Conservation (phyloP, 163 green algal genomes). For the Chlorella variabilis region DNA sequence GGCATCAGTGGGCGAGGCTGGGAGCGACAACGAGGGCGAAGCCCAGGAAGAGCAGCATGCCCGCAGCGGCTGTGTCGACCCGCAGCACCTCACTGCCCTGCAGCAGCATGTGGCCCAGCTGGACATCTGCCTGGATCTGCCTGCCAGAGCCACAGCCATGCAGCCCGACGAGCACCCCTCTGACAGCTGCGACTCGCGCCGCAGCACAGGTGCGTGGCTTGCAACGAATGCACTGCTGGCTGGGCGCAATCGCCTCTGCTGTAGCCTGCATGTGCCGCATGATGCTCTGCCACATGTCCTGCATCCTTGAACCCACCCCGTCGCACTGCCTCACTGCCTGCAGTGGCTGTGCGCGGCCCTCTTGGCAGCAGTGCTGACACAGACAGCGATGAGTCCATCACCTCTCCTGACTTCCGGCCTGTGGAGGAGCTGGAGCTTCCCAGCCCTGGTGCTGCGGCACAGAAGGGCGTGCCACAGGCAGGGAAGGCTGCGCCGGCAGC, state of each 20-base stretch:
- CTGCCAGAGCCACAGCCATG: background rate
- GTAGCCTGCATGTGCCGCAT: too few relatives aligned
- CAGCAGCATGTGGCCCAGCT: slow-evolving; percentile 20
- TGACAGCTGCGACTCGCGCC: background rate
- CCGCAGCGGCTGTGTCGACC: background rate
- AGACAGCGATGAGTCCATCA: slow-evolving; percentile 49
- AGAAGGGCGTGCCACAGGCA: background rate
- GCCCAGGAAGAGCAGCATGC: background rate
- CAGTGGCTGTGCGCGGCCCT: background rate
- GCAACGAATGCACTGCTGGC: background rate
- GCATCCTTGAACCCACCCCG: too few relatives aligned
- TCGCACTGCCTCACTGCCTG: too few relatives aligned
- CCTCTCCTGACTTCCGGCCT: slow-evolving; percentile 30
- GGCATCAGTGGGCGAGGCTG: background rate
- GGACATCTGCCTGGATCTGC: slow-evolving; percentile 17
- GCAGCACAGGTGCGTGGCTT: slow-evolving; percentile 11
- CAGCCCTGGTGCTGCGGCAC: background rate
- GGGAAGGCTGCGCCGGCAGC: too few relatives aligned
- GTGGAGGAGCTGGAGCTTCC: background rate
- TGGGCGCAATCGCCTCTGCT: background rate
- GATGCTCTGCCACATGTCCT: too few relatives aligned
- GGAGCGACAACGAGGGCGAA: background rate
- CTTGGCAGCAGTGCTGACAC: background rate
- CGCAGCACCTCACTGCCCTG: slow-evolving; percentile 25
- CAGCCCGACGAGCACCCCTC: background rate